Percentiles rank a stretch among this genome's conserved stretches.
phyloP scores from a whole-genome alignment of 2,329 filamentous ascomycete genomes.

The Fusarium chuoi region DNA sequence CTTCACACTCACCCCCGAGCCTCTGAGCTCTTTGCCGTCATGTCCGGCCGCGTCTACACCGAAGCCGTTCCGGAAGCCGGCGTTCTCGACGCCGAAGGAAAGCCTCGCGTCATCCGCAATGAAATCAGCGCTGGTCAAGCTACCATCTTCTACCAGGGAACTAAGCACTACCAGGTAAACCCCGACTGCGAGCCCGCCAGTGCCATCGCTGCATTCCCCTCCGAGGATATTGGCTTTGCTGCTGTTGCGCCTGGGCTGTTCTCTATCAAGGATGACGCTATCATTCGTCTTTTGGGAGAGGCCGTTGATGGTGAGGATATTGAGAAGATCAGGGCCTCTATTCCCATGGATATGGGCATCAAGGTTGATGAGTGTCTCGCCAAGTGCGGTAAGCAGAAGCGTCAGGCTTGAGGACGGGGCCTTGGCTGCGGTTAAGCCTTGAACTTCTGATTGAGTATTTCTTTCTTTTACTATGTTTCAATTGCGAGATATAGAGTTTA shows the following conservation, averaged over 20 bases:
- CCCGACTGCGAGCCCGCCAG: slow-evolving; percentile 60
- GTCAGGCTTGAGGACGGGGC: slow-evolving; percentile 32
- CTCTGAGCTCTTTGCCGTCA: slow-evolving; percentile 63
- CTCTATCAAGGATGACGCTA: slow-evolving; percentile 54
- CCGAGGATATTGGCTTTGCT: slow-evolving; percentile 62
- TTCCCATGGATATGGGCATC: slow-evolving; percentile 58
- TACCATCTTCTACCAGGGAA: slow-evolving; percentile 64
- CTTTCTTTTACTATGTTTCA: not conserved
- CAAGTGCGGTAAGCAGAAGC: slow-evolving; percentile 52
- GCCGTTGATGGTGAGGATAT: slow-evolving; percentile 58
- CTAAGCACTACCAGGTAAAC: slow-evolving; percentile 66
- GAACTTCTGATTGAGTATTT: not conserved
- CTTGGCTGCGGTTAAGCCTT: not conserved
- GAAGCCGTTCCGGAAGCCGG: slow-evolving; percentile 64
- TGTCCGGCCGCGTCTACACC: slow-evolving; percentile 58
- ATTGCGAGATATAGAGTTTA: not conserved
- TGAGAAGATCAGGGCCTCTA: slow-evolving; percentile 52
- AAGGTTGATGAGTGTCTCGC: slow-evolving; percentile 63
- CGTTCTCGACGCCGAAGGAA: slow-evolving; percentile 48
- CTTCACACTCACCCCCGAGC: slow-evolving; percentile 65
- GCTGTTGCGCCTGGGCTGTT: slow-evolving; percentile 62
- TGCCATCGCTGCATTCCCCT: slow-evolving; percentile 61
- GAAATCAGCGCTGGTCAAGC: slow-evolving; percentile 56
- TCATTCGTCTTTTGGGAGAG: slow-evolving; percentile 59
- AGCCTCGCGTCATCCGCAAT: slow-evolving; percentile 55